Evolutionary conservation across 2,329 filamentous ascomycete species (phyloP).

Genomic region (Stemphylium vesicarium): DNA sequence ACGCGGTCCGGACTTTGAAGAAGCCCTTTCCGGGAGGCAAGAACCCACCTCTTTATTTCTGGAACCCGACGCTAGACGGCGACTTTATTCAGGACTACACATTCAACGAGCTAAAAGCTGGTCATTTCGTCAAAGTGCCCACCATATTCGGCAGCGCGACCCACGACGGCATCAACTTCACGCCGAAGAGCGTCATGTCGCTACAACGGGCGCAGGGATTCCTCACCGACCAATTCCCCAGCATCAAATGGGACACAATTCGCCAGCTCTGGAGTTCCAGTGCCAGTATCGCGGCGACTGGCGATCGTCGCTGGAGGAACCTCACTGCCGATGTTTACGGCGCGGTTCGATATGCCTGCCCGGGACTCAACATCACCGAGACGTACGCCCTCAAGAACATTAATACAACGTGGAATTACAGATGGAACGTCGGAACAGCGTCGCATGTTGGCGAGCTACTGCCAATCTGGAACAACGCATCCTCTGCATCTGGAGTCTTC

Average conservation of each 20-base stretch:
- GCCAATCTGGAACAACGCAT: constrained; percentile 49
- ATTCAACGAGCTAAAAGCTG: constrained; percentile 45
- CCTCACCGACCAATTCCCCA: constrained; percentile 48
- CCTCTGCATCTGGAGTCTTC: constrained; percentile 35
- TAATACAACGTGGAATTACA: constrained; percentile 54
- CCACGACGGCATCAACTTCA: constrained; percentile 53
- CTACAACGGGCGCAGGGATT: constrained; percentile 46
- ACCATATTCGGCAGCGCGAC: constrained; percentile 55
- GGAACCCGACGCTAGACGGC: constrained; percentile 52
- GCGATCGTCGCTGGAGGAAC: constrained; percentile 36
- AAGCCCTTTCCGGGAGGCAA: constrained; percentile 48
- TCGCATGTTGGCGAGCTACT: constrained; percentile 47
- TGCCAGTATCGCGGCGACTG: constrained; percentile 34
- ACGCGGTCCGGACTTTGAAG: constrained; percentile 43
- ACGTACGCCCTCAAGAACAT: constrained; percentile 38
- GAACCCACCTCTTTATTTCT: constrained; percentile 48
- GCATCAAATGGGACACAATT: constrained; percentile 38
- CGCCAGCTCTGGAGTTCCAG: constrained; percentile 40
- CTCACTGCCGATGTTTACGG: constrained; percentile 53
- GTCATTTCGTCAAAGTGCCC: constrained; percentile 50
- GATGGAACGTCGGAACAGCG: constrained; percentile 55
- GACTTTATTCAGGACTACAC: constrained; percentile 52
- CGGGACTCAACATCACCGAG: constrained; percentile 51
- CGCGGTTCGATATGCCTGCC: constrained; percentile 59
- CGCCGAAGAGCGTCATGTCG: constrained; percentile 44